Percentiles rank a stretch among this genome's conserved stretches.
Conservation (phyloP, 169 alveolate species). For the Cryptosporidium andersoni region DNA sequence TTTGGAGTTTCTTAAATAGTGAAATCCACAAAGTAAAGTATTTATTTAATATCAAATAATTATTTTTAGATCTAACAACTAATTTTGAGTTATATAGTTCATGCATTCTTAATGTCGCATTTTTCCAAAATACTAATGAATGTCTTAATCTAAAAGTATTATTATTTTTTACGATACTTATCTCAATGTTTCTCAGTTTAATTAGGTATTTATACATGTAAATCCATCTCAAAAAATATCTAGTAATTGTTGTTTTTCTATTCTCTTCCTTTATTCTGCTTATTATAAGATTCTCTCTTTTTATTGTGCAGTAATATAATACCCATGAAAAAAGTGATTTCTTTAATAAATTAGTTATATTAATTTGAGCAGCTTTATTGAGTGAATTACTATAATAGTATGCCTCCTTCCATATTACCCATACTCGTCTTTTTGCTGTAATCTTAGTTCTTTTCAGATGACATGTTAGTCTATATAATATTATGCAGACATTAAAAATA, state of each 20-base stretch:
- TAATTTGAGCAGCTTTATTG: not conserved
- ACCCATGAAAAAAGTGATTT: not conserved
- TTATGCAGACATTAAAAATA: slow-evolving; percentile 5
- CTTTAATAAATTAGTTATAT: not conserved
- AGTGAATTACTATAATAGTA: too few relatives aligned
- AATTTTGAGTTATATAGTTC: not conserved
- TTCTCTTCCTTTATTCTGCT: not conserved
- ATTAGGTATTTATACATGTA: not conserved
- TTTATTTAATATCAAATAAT: not conserved
- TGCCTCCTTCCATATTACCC: not conserved
- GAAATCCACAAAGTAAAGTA: not conserved
- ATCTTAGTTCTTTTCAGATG: not conserved
- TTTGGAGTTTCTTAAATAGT: not conserved
- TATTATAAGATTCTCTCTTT: not conserved
- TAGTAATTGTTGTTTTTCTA: too few relatives aligned
- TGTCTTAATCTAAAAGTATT: not conserved
- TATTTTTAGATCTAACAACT: not conserved
- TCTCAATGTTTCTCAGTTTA: not conserved
- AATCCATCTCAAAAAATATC: not conserved
- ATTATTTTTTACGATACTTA: not conserved
- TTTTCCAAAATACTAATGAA: not conserved
- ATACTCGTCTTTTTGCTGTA: not conserved
- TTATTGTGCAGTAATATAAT: not conserved
- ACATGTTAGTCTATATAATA: not conserved
- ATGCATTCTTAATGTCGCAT: slow-evolving; percentile 1